Conservation (phyloP, 2,329 filamentous ascomycete species). For the Diaporthe citri region DNA sequence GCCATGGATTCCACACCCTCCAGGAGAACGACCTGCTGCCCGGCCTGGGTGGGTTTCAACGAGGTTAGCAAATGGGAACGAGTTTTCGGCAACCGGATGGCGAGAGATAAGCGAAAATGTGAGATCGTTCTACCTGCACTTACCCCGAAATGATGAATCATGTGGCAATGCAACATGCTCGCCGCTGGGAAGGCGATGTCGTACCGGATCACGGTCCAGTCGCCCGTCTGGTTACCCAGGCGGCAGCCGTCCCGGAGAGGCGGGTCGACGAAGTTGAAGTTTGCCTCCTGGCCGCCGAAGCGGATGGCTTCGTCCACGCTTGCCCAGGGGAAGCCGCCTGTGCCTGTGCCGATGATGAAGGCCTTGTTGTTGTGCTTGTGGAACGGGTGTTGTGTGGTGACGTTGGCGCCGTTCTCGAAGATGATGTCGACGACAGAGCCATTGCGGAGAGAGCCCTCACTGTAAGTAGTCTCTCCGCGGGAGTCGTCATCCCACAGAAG, state of each 20-base stretch:
- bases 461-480: slow-evolving; percentile 41
- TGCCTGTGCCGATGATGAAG: slow-evolving; percentile 45
- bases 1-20: slow-evolving; percentile 41
- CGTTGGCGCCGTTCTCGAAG: slow-evolving; percentile 43
- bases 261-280: slow-evolving; percentile 53
- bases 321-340: slow-evolving; percentile 44
- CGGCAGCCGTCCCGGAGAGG: slow-evolving; percentile 40
- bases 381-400: slow-evolving; percentile 44
- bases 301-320: slow-evolving; percentile 55
- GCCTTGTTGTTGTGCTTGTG: slow-evolving; percentile 48
- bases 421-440: slow-evolving; percentile 46
- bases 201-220: slow-evolving; percentile 41
- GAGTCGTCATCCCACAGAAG: slow-evolving; percentile 41
- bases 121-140: slow-evolving; percentile 1
- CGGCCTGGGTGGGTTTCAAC: slow-evolving; percentile 27
- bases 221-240: slow-evolving; percentile 36
- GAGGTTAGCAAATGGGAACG: background rate
- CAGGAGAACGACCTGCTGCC: slow-evolving; percentile 41
- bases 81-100: background rate
- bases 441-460: slow-evolving; percentile 40
- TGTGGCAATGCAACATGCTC: slow-evolving; percentile 42
- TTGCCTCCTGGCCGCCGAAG: slow-evolving; percentile 58
- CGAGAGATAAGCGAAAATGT: background rate
- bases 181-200: slow-evolving; percentile 41
- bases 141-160: slow-evolving; percentile 43